Base-by-base conservation (phyloP, 805 yeast species). In the Candida ponderosae region DNA sequence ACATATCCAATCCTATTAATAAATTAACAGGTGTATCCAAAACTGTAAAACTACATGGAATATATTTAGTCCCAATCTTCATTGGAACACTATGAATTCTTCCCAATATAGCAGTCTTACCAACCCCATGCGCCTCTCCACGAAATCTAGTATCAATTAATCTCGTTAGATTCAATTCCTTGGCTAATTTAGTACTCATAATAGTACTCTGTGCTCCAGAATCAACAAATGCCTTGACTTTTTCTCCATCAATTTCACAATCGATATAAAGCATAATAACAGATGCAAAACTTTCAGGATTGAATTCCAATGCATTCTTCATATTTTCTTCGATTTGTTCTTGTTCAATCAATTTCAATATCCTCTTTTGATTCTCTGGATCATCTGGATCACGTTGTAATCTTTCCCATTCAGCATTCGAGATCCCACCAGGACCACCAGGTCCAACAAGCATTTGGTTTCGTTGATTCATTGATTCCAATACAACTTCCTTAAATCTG, bases 201-300 rank as follows among this genome's bases (percentile, higher is more conserved):
- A 93, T 80, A 0, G 98, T 88, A 21, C 76, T 66, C 57, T 88
- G 96, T 0, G 99, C 97, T 3, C 99, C 98, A 0, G 97, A 78
- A 56, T 93, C 99, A 5, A 93, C 95, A 64, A 93, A 87, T 0
- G 97, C 97, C 55, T 85, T 85, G 3, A 88, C 81, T 18, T 80
- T 78, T 33, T 70, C 67, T 1, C 93, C 90, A 51, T 93, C 89
- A 28, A 90, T 81, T 46, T 76, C 80, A 30, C 87, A 68, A 39
- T 78, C 69, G 14, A 93, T 77, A 59, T 81, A 90, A 29, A 93
- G 69, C 96, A 93, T 88, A 24, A 74, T 74, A 4, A 90, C 94
- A 0, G 72, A 60, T 0, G 88, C 80, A 61, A 93, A 93, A 28
- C 84, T 71, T 56, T 93, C 99, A 0, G 99, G 98, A 5, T 90